Percentiles rank a stretch among this genome's conserved stretches.
These are phyloP conservation scores for Apiotrichum sp. DNA, from an alignment of 1,284 basidiomycete genomes.

Conservation along the genomic window DNA sequence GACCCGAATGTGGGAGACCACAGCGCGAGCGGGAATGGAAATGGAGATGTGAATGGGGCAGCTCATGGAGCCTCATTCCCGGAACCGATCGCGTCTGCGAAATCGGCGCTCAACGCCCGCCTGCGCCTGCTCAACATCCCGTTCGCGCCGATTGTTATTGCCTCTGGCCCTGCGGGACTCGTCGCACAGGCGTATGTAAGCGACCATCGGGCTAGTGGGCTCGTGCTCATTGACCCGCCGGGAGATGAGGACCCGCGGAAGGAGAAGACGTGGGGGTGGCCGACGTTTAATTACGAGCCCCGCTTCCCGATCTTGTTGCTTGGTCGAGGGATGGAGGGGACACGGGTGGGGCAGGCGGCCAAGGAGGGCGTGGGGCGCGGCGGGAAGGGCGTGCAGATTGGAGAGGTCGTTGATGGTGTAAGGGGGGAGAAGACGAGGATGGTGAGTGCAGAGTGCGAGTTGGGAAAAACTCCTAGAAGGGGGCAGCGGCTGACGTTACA, in stretches of 20 bases:
- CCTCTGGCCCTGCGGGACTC: conserved; percentile 51
- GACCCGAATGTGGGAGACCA: neutral
- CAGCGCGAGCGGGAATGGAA: too few relatives aligned
- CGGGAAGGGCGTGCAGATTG: conserved; percentile 39
- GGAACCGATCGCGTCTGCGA: conserved; percentile 21
- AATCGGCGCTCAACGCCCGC: conserved; percentile 29
- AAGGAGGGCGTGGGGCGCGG: conserved; percentile 29
- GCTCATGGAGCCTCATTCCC: conserved; percentile 1
- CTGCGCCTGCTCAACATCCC: conserved; percentile 52
- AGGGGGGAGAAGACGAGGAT: conserved; percentile 32
- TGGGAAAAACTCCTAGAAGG: too few relatives aligned
- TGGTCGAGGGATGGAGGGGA: conserved; percentile 5
- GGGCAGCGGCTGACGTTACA: conserved; percentile 14
- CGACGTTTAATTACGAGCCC: conserved; percentile 59
- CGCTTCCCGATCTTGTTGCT: conserved; percentile 59
- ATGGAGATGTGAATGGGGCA: neutral
- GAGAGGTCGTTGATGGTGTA: conserved; percentile 23
- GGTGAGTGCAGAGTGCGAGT: conserved; percentile 18
- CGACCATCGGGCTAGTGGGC: conserved; percentile 57
- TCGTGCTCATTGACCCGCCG: conserved; percentile 59
- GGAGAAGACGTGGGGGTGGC: conserved; percentile 40
- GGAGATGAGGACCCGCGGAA: conserved; percentile 13
- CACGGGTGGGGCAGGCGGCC: conserved; percentile 21
- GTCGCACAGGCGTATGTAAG: conserved; percentile 63
- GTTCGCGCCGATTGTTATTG: conserved; percentile 61